These are phyloP conservation scores for Tulasnella sp. DNA, from an alignment of 768 basidiomycete species.

Conservation along the genomic window DNA sequence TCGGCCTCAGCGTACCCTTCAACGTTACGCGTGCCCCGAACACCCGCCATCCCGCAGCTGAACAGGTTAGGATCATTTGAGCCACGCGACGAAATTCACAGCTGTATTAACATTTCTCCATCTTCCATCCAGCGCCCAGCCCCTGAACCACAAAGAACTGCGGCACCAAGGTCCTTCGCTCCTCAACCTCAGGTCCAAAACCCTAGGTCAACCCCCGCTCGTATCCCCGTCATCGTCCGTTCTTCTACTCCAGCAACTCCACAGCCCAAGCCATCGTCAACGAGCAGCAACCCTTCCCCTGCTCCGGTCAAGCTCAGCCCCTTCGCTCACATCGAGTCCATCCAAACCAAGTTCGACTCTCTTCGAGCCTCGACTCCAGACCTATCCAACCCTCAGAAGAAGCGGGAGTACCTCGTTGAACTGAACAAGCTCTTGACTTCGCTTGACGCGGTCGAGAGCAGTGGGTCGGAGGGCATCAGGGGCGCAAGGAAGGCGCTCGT, in stretches of 20 bases:
- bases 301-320: conserved; percentile 33
- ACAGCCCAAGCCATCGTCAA: neutral
- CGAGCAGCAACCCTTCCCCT: conserved; percentile 1
- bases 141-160: neutral
- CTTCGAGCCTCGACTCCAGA: conserved; percentile 46
- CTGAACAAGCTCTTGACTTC: conserved; percentile 60
- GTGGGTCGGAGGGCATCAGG: conserved; percentile 55
- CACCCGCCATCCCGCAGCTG: neutral
- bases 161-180: neutral
- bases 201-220: neutral
- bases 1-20: neutral
- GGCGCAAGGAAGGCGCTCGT: conserved; percentile 52
- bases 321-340: conserved; percentile 42
- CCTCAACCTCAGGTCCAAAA: neutral
- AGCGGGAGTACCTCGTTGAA: conserved; percentile 59
- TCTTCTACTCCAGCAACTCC: neutral
- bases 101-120: neutral
- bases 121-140: neutral
- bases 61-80: neutral
- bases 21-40: neutral
- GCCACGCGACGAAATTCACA: neutral
- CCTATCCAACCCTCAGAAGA: conserved; percentile 53
- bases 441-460: conserved; percentile 66
- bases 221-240: neutral
- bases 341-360: conserved; percentile 47